Percentiles rank a stretch among this genome's conserved stretches.
phyloP scores from a whole-genome alignment of 1,284 basidiomycete genomes.

The Fistulinella cinereoalba region DNA sequence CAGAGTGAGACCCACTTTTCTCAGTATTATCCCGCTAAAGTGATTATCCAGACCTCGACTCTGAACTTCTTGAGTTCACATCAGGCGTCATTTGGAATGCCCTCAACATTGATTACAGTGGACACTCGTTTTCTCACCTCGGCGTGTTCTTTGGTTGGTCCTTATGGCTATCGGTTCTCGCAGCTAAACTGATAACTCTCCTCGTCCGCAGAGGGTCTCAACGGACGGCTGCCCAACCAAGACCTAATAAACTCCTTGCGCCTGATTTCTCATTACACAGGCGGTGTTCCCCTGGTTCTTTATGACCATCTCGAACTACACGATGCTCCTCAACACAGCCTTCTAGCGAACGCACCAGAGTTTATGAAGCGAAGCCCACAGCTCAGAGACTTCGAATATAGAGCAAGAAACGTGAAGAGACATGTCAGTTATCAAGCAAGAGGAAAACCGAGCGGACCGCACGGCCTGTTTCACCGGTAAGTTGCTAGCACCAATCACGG shows the following conservation, averaged over 20 bases:
- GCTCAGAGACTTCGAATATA: constrained; percentile 52
- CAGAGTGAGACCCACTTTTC: constrained; percentile 48
- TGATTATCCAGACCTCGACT: constrained; percentile 53
- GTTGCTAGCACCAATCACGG: constrained; percentile 15
- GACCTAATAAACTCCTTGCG: constrained; percentile 87
- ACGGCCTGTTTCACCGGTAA: constrained; percentile 76
- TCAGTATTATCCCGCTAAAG: neutral
- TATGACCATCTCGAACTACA: constrained; percentile 70
- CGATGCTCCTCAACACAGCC: constrained; percentile 36
- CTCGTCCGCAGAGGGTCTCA: constrained; percentile 77
- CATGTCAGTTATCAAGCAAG: constrained; percentile 69
- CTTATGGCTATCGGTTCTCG: neutral
- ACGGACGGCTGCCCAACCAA: constrained; percentile 94
- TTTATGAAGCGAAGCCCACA: constrained; percentile 41
- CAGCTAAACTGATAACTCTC: neutral
- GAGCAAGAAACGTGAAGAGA: constrained; percentile 60
- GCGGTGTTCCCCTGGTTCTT: constrained; percentile 69
- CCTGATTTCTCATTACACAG: constrained; percentile 69
- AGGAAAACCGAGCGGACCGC: constrained; percentile 72
- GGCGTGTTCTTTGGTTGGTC: constrained; percentile 84
- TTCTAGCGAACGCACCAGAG: constrained; percentile 48
- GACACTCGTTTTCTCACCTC: constrained; percentile 93
- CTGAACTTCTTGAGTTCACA: constrained; percentile 57
- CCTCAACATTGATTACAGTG: constrained; percentile 92
- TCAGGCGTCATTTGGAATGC: constrained; percentile 95